Evolutionary conservation across 768 basidiomycete genomes (phyloP), one percentile per base, ranked within the genome.

Genomic region (Botryobasidium botryosum): DNA sequence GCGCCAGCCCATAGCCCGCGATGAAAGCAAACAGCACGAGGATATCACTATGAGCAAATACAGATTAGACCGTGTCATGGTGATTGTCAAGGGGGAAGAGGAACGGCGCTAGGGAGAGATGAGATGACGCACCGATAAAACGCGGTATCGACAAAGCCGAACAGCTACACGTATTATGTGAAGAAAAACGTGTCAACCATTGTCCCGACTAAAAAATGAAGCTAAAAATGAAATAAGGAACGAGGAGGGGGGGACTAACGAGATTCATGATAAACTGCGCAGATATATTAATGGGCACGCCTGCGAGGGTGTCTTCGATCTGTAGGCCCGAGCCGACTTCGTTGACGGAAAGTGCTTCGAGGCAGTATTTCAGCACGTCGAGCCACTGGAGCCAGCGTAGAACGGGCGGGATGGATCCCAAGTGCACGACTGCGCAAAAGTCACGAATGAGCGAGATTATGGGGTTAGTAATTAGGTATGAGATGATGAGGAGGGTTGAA

Each of bases 351-450:
- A 94, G 65, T 4, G 91, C 91, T 49, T 87, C 84, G n/a, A 85
- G 65, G 21, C 69, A 66, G 57, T 75, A 86, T 59, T 87, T 87
- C 38, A 88, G 68, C 31, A 84, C 82, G 44, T 80, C 81, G 46
- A 91, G 53, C 79, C 86, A 96, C 56, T 91, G 80, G 43, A 96
- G 65, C 91, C 91, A 97, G 13, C 91, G 72, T 1, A 97, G 69
- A 2, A 91, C 86, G 2, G 84, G 82, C 3, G 91, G 88, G 47
- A 97, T 92, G 48, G 70, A 66, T 49, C 64, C 61, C 46, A 92
- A 68, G 57, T 92, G 84, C 43, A 92, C 85, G 58, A 94, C 50
- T 51, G 24, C 17, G 28, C 23, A 39, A 10, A 29, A 36, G n/a
- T n/a, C n/a, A n/a, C n/a, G n/a, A n/a, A n/a, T n/a, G n/a, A n/a